Base-by-base conservation (phyloP, 208 protist genomes). In the Angomonas desouzai region DNA sequence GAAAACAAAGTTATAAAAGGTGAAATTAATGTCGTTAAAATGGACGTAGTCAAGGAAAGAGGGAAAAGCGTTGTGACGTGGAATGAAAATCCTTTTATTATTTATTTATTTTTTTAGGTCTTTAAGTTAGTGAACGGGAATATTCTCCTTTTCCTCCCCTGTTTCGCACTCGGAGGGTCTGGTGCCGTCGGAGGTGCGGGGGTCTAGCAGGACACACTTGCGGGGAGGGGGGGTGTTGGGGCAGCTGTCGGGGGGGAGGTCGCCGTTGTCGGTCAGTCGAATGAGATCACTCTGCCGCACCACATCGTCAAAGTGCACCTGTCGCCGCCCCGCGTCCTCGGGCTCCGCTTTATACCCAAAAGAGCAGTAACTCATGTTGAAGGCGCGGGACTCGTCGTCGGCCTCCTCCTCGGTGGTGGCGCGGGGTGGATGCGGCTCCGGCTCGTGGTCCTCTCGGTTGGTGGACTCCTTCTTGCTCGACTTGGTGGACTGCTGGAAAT, bases 361-460 rank as follows among this genome's bases (percentile, higher is more conserved):
- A 28, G 47, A 48, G 32, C 48, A 49, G 53, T 61, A 68, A 51
- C 63, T 68, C 22, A 61, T 61, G 30, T 53, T 51, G 27, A 68
- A 68, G 0, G 28, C 36, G 27, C 60, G 29, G 4, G 63, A 53
- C 3, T 60, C 51, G 49, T 68, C 20, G 20, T 51, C 25, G 18
- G 11, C 33, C 0, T 28, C 51, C 36, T 51, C 23, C 40, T 68
- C 29, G 36, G 16, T 3, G 16, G 62, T 3, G 6, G 29, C n/a
- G 13, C 48, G 63, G 16, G 63, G 63, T 4, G 63, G 63, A 28
- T 55, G 51, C 25, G 63, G 63, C 36, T 68, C 63, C 6, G 63
- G 63, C 43, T 68, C 63, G 2, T 58, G 63, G 36, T 68, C 63
- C 3, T 58, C 63, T 13, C 27, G 6, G 29, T 57, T 34, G 13